Conservation (phyloP, 352 stramenopile species). For the Phytophthora podocarpi region DNA sequence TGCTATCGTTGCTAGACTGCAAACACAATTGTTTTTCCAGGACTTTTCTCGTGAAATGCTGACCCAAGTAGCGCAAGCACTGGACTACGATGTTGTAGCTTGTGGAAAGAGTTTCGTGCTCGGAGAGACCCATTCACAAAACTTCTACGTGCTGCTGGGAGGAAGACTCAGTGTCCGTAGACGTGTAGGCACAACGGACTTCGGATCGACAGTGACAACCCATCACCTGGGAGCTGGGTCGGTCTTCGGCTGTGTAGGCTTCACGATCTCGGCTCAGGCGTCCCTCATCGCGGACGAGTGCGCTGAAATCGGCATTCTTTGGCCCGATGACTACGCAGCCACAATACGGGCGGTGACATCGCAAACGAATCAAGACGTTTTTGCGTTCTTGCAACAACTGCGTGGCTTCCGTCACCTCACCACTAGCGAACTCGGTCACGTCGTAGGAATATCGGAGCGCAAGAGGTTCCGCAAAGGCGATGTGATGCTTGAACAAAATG, state of each 20-base stretch:
- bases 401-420: slow-evolving; percentile 66
- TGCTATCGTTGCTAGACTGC: slow-evolving; percentile 53
- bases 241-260: slow-evolving; percentile 66
- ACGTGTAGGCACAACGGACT: slow-evolving; percentile 55
- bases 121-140: slow-evolving; percentile 60
- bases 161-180: slow-evolving; percentile 63
- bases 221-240: slow-evolving; percentile 62
- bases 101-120: slow-evolving; percentile 66
- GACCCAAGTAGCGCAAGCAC: slow-evolving; percentile 38
- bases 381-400: slow-evolving; percentile 69
- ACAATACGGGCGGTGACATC: slow-evolving; percentile 66
- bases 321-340: slow-evolving; percentile 56
- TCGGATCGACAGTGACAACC: slow-evolving; percentile 65
- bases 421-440: slow-evolving; percentile 66
- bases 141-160: slow-evolving; percentile 70
- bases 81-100: slow-evolving; percentile 77
- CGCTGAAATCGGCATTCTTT: slow-evolving; percentile 70
- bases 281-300: slow-evolving; percentile 70
- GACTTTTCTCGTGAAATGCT: slow-evolving; percentile 60
- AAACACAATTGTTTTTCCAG: slow-evolving; percentile 70
- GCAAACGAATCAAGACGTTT: slow-evolving; percentile 66
- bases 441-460: slow-evolving; percentile 78
- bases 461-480: slow-evolving; percentile 72
- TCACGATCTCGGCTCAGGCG: slow-evolving; percentile 48
- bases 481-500: slow-evolving; percentile 65